phyloP scores from a whole-genome alignment of 345 rosid genomes.

The Brassica carinata region DNA sequence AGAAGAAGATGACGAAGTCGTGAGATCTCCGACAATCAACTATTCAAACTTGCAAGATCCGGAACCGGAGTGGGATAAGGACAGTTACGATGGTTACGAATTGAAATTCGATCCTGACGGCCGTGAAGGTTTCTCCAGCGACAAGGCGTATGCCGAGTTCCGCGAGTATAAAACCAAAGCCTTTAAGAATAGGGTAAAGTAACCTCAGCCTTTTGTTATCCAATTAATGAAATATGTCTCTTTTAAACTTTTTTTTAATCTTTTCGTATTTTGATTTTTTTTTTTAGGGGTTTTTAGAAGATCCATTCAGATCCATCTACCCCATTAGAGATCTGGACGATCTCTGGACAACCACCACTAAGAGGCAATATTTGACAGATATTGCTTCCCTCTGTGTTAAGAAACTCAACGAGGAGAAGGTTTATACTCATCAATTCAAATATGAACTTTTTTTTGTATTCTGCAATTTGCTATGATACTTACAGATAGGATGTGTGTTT shows the following conservation, averaged over 20 bases:
- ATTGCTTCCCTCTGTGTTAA: background rate
- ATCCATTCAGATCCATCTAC: background rate
- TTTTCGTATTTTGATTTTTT: background rate
- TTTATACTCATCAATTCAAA: background rate
- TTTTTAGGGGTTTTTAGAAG: background rate
- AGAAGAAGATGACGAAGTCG: background rate
- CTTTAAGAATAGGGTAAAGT: background rate
- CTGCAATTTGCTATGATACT: background rate
- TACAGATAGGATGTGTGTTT: background rate
- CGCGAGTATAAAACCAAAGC: background rate
- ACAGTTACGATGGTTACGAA: constrained; percentile 8
- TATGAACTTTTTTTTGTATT: background rate
- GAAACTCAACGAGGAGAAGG: background rate
- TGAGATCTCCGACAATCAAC: background rate
- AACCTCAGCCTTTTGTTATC: background rate
- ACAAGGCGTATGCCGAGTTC: background rate
- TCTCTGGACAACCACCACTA: background rate
- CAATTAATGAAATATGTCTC: background rate
- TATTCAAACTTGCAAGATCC: background rate
- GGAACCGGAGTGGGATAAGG: constrained; percentile 21
- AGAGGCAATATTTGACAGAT: background rate
- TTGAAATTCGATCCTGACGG: background rate
- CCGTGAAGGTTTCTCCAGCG: background rate
- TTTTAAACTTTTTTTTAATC: too few relatives aligned
- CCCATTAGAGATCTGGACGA: background rate